Conservation (phyloP, 2,329 filamentous ascomycete genomes). For the Penicillium polonicum region DNA sequence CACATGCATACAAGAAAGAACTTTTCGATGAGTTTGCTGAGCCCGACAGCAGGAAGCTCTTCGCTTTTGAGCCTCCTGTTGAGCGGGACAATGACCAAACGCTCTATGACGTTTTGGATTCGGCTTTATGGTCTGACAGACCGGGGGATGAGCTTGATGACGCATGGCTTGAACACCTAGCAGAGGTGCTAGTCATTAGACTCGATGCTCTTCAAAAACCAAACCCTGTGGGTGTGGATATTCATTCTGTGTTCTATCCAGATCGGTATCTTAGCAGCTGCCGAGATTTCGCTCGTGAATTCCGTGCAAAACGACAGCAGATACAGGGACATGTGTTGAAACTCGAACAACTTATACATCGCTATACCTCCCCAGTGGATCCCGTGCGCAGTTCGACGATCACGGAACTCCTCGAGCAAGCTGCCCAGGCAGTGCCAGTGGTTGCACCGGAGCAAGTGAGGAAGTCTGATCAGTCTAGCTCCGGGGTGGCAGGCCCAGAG, state of each 20-base stretch:
- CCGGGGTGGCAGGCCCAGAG: constrained; percentile 22
- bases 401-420: constrained; percentile 37
- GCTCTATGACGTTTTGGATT: constrained; percentile 56
- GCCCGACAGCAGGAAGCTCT: constrained; percentile 39
- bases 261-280: constrained; percentile 60
- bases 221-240: constrained; percentile 46
- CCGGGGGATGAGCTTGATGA: constrained; percentile 43
- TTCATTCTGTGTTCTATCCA: constrained; percentile 56
- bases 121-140: constrained; percentile 49
- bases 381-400: constrained; percentile 25
- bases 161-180: constrained; percentile 50
- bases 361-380: constrained; percentile 29
- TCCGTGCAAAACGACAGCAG: constrained; percentile 44
- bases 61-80: constrained; percentile 40
- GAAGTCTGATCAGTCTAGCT: constrained; percentile 13
- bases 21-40: constrained; percentile 30
- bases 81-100: constrained; percentile 43
- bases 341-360: constrained; percentile 33
- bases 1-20: constrained; percentile 43
- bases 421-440: constrained; percentile 32
- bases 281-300: constrained; percentile 46
- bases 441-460: constrained; percentile 26
- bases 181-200: constrained; percentile 57
- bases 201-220: constrained; percentile 38
- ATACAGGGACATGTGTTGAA: constrained; percentile 34